Base-by-base conservation (phyloP, 2,329 filamentous ascomycete species). In the Penicillium sp. region DNA sequence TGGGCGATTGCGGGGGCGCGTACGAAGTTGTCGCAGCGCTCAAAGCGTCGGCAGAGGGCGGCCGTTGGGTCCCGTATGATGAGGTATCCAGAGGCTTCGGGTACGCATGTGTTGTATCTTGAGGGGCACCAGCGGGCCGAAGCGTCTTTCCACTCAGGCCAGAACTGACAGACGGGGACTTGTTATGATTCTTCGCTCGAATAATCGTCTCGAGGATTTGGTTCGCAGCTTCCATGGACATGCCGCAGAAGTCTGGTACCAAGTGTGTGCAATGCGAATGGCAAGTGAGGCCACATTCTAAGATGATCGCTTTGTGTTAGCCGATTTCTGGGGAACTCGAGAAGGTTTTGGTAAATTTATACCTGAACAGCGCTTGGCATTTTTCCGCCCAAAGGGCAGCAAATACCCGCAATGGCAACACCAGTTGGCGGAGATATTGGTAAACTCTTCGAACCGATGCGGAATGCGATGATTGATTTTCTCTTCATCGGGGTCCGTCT, bases 391-490 rank as follows among this genome's bases (percentile, higher is more conserved):
- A 75, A 99, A 91, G 0, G 95, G 93, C 55, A 99, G 81, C 69
- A 99, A 90, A 75, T 97, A 98, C 71, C 95, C 95, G 76, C 95
- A 99, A 79, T 99, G 95, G 75, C 95, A 99, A 80, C 95, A 99
- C 95, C 95, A 99, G 76, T 98, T 99, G 70, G 95, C 95, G 17
- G 93, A 95, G 80, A 99, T 91, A 73, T 99, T 99, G 67, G 93
- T 93, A 76, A 96, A 99, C n/a, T 91, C 88, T 72, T 94, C 89
- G 83, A 98, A 99, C 58, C 95, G 90, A 85, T 99, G 95, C 8
- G 95, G 95, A 75, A 99, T 99, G 67, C 95, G 91, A 77, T 99
- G 95, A 76, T 99, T 99, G 86, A 99, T 96, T 84, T 98, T 99
- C 80, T 97, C 95, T 79, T 99, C 95, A 79, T 99, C 95, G 23